Evolutionary conservation across 768 basidiomycete genomes (phyloP).

Genomic region (Lyophyllum atratum): DNA sequence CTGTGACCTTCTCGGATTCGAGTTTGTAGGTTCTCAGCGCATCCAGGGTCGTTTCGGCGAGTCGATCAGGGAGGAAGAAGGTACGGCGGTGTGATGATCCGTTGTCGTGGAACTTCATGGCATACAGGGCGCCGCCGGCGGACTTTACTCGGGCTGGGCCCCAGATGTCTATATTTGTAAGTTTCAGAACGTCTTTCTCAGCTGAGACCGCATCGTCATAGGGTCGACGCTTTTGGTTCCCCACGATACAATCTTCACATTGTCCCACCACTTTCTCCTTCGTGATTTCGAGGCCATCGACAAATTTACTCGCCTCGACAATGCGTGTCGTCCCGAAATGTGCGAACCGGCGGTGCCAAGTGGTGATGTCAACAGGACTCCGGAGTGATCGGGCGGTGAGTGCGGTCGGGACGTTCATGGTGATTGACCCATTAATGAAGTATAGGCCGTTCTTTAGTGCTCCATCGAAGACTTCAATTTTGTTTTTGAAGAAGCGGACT

Average conservation of each 20-base stretch:
- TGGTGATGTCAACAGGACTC: neutral
- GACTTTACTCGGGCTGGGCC: neutral
- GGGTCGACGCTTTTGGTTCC: neutral
- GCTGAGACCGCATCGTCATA: neutral
- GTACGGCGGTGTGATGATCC: neutral
- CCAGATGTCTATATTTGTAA: neutral
- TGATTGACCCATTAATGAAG: neutral
- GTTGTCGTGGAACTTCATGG: neutral
- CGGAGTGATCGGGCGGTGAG: neutral
- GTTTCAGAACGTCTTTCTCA: neutral
- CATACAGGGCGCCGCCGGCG: neutral
- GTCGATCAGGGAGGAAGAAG: neutral
- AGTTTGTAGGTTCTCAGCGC: neutral
- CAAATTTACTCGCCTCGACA: neutral
- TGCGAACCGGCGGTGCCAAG: neutral
- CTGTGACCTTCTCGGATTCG: neutral
- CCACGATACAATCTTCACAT: neutral
- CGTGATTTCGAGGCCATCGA: neutral
- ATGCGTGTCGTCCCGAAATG: neutral
- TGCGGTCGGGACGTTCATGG: neutral
- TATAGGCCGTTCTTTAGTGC: neutral
- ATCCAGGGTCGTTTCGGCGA: neutral
- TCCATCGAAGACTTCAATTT: neutral
- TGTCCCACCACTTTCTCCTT: neutral
- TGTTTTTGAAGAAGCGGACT: neutral